phyloP scores from a whole-genome alignment of 2,329 filamentous ascomycete species.

The Chlorencoelia australis region DNA sequence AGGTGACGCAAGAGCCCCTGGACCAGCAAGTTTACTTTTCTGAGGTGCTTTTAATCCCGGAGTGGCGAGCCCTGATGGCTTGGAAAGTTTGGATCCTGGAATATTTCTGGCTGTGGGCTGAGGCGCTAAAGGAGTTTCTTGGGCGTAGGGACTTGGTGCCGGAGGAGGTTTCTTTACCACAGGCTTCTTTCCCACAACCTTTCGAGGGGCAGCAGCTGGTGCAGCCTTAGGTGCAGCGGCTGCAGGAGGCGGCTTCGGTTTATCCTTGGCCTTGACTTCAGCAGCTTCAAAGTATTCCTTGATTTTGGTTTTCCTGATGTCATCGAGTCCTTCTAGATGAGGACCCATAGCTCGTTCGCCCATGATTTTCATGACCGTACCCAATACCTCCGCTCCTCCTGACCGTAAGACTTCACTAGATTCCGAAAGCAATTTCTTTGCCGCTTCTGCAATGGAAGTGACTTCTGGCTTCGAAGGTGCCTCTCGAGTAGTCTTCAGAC shows the following conservation, averaged over 20 bases:
- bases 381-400: conserved; percentile 83
- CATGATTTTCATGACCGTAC: conserved; percentile 97
- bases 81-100: conserved; percentile 43
- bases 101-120: conserved; percentile 45
- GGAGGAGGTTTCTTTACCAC: conserved; percentile 39
- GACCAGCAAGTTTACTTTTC: conserved; percentile 41
- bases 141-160: conserved; percentile 33
- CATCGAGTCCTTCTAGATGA: conserved; percentile 83
- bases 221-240: conserved; percentile 48
- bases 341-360: conserved; percentile 92
- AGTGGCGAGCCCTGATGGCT: conserved; percentile 37
- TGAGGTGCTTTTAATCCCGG: conserved; percentile 45
- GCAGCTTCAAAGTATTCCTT: conserved; percentile 82
- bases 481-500: conserved; percentile 69
- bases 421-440: conserved; percentile 83
- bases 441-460: conserved; percentile 73
- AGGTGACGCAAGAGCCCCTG: conserved; percentile 39
- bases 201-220: conserved; percentile 34
- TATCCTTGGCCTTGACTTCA: conserved; percentile 81
- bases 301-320: conserved; percentile 90
- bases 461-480: conserved; percentile 80
- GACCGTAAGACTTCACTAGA: conserved; percentile 77
- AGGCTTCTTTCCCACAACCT: conserved; percentile 30
- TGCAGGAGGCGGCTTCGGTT: conserved; percentile 69
- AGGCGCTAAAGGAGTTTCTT: conserved; percentile 46